These are phyloP conservation scores for Gracilaria domingensis DNA, from an alignment of 23 red algal genomes.

Conservation along the genomic window DNA sequence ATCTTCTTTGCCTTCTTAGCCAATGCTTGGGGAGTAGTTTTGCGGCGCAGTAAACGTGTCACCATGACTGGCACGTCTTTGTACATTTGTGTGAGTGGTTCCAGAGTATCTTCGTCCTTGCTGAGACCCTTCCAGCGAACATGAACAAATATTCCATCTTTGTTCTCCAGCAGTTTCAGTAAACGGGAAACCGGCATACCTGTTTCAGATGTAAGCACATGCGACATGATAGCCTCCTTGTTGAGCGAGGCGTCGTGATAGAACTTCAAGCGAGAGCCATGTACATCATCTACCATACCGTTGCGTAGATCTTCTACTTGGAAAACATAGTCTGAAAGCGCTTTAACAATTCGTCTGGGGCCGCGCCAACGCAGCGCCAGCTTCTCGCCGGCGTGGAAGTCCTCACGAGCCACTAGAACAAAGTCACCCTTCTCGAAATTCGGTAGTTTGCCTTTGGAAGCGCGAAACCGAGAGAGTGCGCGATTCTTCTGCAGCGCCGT, in stretches of 20 bases:
- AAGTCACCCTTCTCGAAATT: too few species aligned
- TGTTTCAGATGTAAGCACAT: conserved; percentile 4
- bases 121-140: conserved; percentile 10
- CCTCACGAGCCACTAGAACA: conserved; percentile 6
- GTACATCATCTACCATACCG: not conserved
- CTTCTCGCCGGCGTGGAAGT: conserved; percentile 7
- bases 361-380: conserved; percentile 10
- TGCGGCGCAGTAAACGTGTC: not conserved
- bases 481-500: not conserved
- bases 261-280: too few species aligned
- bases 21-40: not conserved
- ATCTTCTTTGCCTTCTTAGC: not conserved
- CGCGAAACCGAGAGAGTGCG: too few species aligned
- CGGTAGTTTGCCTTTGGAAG: conserved; percentile 2
- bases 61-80: not conserved
- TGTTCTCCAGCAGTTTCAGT: not conserved
- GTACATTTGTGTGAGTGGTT: not conserved
- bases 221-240: conserved; percentile 11
- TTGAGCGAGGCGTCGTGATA: not conserved
- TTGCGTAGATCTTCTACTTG: conserved; percentile 35
- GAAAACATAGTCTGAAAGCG: conserved; percentile 9
- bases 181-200: conserved; percentile 5
- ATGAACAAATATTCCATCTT: not conserved
- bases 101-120: not conserved
- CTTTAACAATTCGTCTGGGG: not conserved